Base-by-base conservation (phyloP, 1,284 basidiomycete genomes). In the Microbotryum saponariae region DNA sequence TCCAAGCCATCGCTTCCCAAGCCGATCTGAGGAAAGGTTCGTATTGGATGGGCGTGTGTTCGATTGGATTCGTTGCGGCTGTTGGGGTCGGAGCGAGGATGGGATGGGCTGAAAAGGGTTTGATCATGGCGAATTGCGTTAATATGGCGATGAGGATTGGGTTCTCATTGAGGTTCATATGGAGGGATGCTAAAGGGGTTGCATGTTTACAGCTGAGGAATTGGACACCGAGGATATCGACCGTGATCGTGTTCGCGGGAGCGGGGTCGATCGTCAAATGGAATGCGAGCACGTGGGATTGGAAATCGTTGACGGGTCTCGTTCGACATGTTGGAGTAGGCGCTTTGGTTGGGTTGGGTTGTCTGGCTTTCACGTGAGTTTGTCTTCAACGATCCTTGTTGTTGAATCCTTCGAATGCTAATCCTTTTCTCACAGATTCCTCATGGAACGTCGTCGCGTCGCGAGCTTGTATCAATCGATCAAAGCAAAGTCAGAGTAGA, bases 101-200 rank as follows among this genome's bases (percentile, higher is more conserved):
- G 45, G 56, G 64, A 74, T 8, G 69, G 44, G 86, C 84, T 9
- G 88, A 89, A 73, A 78, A 80, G 0, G 85, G 87, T 10, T 78
- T 91, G 47, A 84, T 91, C 4, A 87, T 82, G 67, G 87, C 86
- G 52, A 89, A 89, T 72, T 82, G 84, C 63, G 74, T 80, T 63
- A 88, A 86, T 71, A 79, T 88, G 66, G 74, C 76, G 1, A 77
- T 81, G 27, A 78, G 86, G 23, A 85, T 83, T 55, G 73, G 75
- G 16, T 89, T 84, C 67, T 81, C 67, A 23, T 61, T 55, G 37
- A 9, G 48, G 5, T 73, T 70, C 52, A 58, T 67, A 2, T 4
- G 20, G 12, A 6, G 23, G 16, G 51, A 21, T 23, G 31, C 55
- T n/a, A n/a, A 51, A 45, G 37, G 10, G 37, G 42, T 23, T 1